These are phyloP conservation scores for Trichosporon sp. DNA, from an alignment of 1,284 basidiomycete species.

Conservation along the genomic window DNA sequence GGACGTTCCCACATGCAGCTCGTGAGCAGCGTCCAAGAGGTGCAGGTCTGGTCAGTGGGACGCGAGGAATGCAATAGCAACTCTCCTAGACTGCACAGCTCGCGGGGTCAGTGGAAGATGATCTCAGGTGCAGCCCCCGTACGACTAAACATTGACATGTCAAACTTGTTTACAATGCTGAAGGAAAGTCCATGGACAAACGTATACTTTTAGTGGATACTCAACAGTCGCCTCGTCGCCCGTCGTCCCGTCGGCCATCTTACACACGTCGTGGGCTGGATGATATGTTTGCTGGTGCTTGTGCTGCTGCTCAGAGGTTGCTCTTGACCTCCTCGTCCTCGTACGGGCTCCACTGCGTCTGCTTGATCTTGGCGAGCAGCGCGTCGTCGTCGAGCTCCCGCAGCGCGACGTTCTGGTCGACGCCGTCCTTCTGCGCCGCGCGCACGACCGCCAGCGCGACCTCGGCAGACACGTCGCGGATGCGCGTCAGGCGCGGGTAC, in stretches of 20 bases:
- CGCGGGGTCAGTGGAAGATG: too few relatives aligned
- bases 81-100: too few relatives aligned
- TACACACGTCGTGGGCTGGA: neutral
- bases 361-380: slow-evolving; percentile 29
- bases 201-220: neutral
- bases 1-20: neutral
- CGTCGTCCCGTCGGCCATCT: neutral
- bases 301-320: slow-evolving; percentile 8
- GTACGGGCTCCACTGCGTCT: slow-evolving; percentile 35
- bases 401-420: slow-evolving; percentile 33
- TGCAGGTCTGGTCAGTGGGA: too few relatives aligned
- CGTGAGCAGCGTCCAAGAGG: neutral
- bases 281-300: neutral
- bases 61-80: too few relatives aligned
- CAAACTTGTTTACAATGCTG: slow-evolving; percentile 7
- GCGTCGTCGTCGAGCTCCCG: slow-evolving; percentile 29
- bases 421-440: slow-evolving; percentile 65
- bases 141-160: slow-evolving; percentile 5
- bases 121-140: neutral
- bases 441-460: slow-evolving; percentile 72
- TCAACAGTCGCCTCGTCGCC: neutral
- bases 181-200: neutral
- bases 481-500: slow-evolving; percentile 72
- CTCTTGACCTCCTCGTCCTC: neutral
- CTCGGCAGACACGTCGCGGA: slow-evolving; percentile 72